These are phyloP conservation scores for Mucor indicus DNA, from an alignment of 371 early-diverging fungal species.

Conservation along the genomic window DNA sequence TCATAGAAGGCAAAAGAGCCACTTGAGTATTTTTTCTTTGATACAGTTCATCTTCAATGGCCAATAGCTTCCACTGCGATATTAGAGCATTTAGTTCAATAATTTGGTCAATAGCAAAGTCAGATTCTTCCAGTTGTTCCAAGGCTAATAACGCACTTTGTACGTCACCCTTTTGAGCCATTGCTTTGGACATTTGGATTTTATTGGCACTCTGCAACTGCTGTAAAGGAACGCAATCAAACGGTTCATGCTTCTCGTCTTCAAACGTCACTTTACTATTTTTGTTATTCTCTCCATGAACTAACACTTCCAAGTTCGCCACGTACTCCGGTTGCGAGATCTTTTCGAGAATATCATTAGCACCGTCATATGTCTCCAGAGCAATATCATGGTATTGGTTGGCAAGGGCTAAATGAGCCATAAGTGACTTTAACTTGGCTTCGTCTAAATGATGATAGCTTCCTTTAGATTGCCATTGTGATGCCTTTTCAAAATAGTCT, in stretches of 20 bases:
- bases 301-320: background rate
- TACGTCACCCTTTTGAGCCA: background rate
- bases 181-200: conserved; percentile 10
- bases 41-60: background rate
- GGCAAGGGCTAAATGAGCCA: conserved; percentile 45
- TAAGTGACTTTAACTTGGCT: conserved; percentile 27
- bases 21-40: too few relatives aligned
- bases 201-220: conserved; percentile 6
- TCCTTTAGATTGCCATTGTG: conserved; percentile 4
- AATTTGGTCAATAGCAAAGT: background rate
- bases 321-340: conserved; percentile 32
- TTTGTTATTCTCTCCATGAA: background rate
- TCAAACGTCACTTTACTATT: background rate
- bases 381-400: conserved; percentile 39
- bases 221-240: conserved; percentile 15
- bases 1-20: conserved; percentile 11
- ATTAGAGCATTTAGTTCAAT: conserved; percentile 9
- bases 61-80: conserved; percentile 8
- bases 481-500: conserved; percentile 3
- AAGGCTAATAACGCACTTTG: background rate
- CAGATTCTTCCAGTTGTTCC: conserved; percentile 7
- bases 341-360: conserved; percentile 40
- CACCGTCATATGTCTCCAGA: conserved; percentile 36
- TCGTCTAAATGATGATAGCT: conserved; percentile 18
- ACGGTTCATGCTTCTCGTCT: background rate